Evolutionary conservation across 495 filamentous ascomycete species (phyloP), one percentile per base, ranked within the genome.

Genomic region (Xylaria nigripes): DNA sequence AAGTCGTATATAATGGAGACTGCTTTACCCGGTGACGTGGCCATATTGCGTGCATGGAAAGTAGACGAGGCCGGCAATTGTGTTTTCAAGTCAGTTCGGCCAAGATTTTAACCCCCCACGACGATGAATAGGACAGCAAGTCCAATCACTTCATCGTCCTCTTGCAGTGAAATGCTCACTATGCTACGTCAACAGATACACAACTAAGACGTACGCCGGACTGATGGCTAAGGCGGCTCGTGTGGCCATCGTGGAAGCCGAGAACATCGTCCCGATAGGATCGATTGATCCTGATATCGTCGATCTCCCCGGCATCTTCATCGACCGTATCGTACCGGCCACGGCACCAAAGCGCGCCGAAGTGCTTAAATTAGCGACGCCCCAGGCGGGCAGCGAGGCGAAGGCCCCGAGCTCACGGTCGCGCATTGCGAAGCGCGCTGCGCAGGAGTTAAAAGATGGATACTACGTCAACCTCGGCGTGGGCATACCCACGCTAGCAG

Each of bases 391-490:
- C 1, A 13, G 32, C 4, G 55, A 64, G 45, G 48, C 54, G 2
- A 48, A 57, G 4, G 67, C 74, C 18, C 67, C 68, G 9, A 59
- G 65, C 21, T 69, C 76, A 48, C 64, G 82, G 27, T 74, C 79
- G 56, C 71, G 81, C 40, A 85, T 86, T 49, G 81, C 81, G 0
- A 71, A 71, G 34, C 65, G 82, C 25, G 81, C 81, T 13, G 77
- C 81, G 0, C 78, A 80, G 64, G 81, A 86, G 63, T 70, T 86
- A 41, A 81, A 80, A 64, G 67, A 81, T 42, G 82, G 82, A 9
- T 84, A 68, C 61, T 86, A 86, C 60, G 81, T 81, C n/a, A 86
- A 86, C 60, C 69, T 86, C 0, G 82, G 82, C 12, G 80, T 86
- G 38, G 74, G 76, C 18, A 81, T 85, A 61, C 82, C 82, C 0